Base-by-base conservation (phyloP, 1,139 yeast genomes). In the Zygosaccharomyces sapae region DNA sequence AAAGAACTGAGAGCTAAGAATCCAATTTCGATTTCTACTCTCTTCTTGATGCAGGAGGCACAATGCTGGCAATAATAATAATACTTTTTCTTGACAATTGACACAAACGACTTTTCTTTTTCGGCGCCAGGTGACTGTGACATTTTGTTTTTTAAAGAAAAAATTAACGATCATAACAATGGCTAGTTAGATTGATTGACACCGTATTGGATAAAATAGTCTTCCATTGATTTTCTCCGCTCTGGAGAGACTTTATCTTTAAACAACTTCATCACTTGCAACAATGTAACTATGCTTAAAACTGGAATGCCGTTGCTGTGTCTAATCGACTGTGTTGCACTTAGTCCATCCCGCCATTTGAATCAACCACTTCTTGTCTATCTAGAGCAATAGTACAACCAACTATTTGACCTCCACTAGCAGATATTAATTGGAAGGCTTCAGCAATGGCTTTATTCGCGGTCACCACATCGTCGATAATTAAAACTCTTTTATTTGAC, bases 391-490 rank as follows among this genome's bases (percentile, higher is more conserved):
- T 86, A 54, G 89, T 82, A 51, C 89, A 80, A 3, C 95, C 97
- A 39, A 80, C 86, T 30, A 87, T 85, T 19, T 71, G 62, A 45
- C 96, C 98, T 37, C 79, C 73, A 58, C 82, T 92, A 24, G 65
- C 72, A 22, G 73, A 73, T 60, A 92, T 88, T 60, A 92, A 86
- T 45, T 77, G 80, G 58, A 88, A 86, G 0, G 97, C 97, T 70
- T 92, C 97, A 60, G 85, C 86, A 65, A 90, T 89, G 45, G 98
- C 98, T 49, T 97, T 92, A 37, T 98, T 98, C 2, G 97, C 97
- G 50, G 97, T 90, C 81, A 92, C 89, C 43, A 90, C 97, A 62
- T 92, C 98, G 68, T 92, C 98, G 55, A 92, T 88, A 60, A 92
- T 85, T 61, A 92, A 73, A 30, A 89, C 79, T 53, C 75, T 76